Percentiles rank a stretch among this genome's conserved stretches.
These are phyloP conservation scores for Rhipidocladum racemiflorum DNA, from an alignment of 176 grass and related monocot species.

Conservation along the genomic window DNA sequence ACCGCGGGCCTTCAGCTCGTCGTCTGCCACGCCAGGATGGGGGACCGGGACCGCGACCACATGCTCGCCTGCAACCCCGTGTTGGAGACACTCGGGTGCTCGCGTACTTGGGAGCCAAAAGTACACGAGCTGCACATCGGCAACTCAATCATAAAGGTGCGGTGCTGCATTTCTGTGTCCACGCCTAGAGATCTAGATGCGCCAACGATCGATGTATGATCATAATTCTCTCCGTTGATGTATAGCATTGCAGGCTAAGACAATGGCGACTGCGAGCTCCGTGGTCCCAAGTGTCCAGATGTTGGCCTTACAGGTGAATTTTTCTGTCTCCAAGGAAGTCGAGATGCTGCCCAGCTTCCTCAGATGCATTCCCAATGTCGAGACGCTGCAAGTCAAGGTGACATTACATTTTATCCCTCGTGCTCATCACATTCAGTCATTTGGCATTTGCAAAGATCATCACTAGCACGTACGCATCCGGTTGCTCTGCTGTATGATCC, in stretches of 20 bases:
- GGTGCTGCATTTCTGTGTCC: too few species aligned
- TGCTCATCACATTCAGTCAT: too few species aligned
- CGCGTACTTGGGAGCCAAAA: not conserved
- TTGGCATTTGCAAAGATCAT: too few species aligned
- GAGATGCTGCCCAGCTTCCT: not conserved
- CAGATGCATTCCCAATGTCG: constrained; percentile 25
- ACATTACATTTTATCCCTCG: too few species aligned
- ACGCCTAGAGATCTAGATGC: too few species aligned
- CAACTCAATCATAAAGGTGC: constrained; percentile 10
- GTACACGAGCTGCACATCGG: not conserved
- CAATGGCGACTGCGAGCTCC: not conserved
- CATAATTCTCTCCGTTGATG: too few species aligned
- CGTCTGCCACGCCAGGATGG: too few species aligned
- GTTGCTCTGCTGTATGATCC: too few species aligned
- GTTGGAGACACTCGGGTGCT: constrained; percentile 28
- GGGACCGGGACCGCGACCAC: constrained; percentile 19
- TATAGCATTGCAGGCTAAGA: not conserved
- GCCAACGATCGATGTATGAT: too few species aligned
- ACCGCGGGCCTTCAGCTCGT: too few species aligned
- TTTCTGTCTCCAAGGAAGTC: not conserved
- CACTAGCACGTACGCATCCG: too few species aligned
- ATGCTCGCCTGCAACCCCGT: constrained; percentile 21
- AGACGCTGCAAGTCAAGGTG: not conserved
- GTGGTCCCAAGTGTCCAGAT: not conserved
- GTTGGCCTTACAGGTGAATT: not conserved